phyloP scores from a whole-genome alignment of 805 yeast species.

The Lachancea lanzarotensis region DNA sequence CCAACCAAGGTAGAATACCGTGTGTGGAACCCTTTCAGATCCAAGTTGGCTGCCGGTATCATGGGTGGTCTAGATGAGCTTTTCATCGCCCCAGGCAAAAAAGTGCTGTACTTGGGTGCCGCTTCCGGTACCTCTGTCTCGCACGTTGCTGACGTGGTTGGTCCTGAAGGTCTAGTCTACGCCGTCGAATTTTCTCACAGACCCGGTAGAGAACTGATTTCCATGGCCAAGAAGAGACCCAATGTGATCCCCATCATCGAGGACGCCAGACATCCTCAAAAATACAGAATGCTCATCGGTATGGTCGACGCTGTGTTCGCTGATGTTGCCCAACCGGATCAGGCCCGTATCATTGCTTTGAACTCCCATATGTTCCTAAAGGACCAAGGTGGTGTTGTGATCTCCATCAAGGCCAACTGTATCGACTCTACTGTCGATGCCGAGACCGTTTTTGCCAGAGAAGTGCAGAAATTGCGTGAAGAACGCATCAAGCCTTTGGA shows the following conservation, averaged over 20 bases:
- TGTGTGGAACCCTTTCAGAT: conserved; percentile 99
- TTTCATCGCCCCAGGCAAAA: conserved; percentile 96
- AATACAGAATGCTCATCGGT: conserved; percentile 97
- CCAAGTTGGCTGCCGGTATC: conserved; percentile 99
- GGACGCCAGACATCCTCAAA: conserved; percentile 99
- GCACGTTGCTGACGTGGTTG: conserved; percentile 96
- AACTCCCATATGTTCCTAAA: conserved; percentile 97
- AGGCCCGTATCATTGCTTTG: conserved; percentile 98
- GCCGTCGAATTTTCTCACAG: conserved; percentile 99
- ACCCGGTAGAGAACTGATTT: conserved; percentile 98
- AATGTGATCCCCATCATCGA: conserved; percentile 97
- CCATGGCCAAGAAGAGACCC: conserved; percentile 99
- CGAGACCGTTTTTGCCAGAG: conserved; percentile 98
- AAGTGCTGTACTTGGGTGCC: conserved; percentile 96
- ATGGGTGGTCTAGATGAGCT: conserved; percentile 99
- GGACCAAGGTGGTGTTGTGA: conserved; percentile 97
- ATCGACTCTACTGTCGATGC: conserved; percentile 99
- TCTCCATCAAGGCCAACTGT: conserved; percentile 99
- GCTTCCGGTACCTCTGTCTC: conserved; percentile 99
- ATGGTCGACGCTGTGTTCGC: conserved; percentile 99
- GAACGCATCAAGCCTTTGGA: conserved; percentile 98
- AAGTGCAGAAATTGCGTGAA: conserved; percentile 97
- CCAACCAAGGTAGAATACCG: conserved; percentile 96
- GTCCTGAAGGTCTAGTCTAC: conserved; percentile 97
- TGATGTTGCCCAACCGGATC: conserved; percentile 99